Base-by-base conservation (phyloP, 768 basidiomycete species). In the Leccinum uliginosum region DNA sequence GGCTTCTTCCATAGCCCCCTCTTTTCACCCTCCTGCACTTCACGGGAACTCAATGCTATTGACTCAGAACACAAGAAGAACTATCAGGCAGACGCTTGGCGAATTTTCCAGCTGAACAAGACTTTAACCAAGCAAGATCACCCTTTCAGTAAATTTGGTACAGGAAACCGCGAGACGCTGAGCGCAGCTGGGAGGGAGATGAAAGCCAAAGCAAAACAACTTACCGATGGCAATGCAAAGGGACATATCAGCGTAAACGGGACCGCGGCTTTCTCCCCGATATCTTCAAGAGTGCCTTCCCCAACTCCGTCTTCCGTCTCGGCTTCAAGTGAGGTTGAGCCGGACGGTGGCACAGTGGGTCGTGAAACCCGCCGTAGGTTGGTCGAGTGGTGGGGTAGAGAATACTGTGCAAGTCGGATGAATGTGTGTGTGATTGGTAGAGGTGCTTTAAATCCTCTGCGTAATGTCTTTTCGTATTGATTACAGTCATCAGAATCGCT, bases 51-150 rank as follows among this genome's bases (percentile, higher is more conserved):
- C 59, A 93, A 93, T 63, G 96, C 97, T 1, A 95, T 99, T 43
- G 89, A 99, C 70, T 96, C 93, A 0, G 97, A 99, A 70, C 87
- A 98, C 78, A 92, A 93, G 76, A 96, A 97, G 76, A 99, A 98
- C 68, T 83, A 90, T 48, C 95, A 96, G 69, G 75, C 80, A 3
- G 93, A 98, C 67, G 76, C 86, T 66, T 95, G 93, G 90, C 84
- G 96, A n/a, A 84, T 95, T 56, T 98, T 90, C 73, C 96, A 99
- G 71, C 74, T 98, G 24, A 91, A 90, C 73, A 98, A 98, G 71
- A 80, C 87, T 63, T 82, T 96, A 50, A 87, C 85, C 55, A 85
- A 83, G 62, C 76, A 77, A 2, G 89, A 86, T 6, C 93, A 96
- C 70, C 82, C 83, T 3, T 98, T 93, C 87, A 81, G 80, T 58